Evolutionary conservation across 2,329 filamentous ascomycete genomes (phyloP).

Genomic region (Diaporthe ampelina): DNA sequence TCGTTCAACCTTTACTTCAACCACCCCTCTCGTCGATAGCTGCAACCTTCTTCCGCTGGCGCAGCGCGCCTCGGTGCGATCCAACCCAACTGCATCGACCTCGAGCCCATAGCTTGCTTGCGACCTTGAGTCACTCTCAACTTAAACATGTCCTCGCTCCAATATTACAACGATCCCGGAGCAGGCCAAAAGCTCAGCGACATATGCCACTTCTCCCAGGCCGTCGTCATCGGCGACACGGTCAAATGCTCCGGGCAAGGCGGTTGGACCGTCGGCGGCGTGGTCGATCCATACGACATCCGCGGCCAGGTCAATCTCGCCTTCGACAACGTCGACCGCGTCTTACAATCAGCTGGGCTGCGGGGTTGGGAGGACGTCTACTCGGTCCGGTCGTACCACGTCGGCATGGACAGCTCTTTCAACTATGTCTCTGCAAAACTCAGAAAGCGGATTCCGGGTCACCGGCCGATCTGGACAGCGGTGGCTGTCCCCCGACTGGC

Average conservation of each 20-base stretch:
- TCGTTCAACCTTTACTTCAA: not conserved
- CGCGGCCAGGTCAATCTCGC: conserved; percentile 16
- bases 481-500: conserved; percentile 1
- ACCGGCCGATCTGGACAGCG: not conserved
- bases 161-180: conserved; percentile 1
- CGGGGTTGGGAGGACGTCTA: conserved; percentile 22
- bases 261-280: not conserved
- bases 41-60: not conserved
- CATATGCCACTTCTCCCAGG: conserved; percentile 2
- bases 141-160: not conserved
- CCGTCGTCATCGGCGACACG: not conserved
- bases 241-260: conserved; percentile 19
- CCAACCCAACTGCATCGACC: not conserved
- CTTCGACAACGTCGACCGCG: conserved; percentile 14
- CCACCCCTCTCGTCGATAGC: not conserved
- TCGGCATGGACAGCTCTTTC: not conserved
- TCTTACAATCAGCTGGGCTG: not conserved
- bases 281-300: conserved; percentile 12
- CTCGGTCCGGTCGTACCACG: not conserved
- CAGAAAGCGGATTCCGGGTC: conserved; percentile 1
- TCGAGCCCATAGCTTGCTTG: not conserved
- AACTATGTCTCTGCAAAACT: conserved; percentile 9
- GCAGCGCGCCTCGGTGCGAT: not conserved
- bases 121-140: not conserved
- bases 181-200: conserved; percentile 10